A percentile compares a stretch with the other conserved stretches of the same genome.
These are phyloP conservation scores for Candida mesenterica DNA, from an alignment of 1,139 yeast species.

Conservation along the genomic window DNA sequence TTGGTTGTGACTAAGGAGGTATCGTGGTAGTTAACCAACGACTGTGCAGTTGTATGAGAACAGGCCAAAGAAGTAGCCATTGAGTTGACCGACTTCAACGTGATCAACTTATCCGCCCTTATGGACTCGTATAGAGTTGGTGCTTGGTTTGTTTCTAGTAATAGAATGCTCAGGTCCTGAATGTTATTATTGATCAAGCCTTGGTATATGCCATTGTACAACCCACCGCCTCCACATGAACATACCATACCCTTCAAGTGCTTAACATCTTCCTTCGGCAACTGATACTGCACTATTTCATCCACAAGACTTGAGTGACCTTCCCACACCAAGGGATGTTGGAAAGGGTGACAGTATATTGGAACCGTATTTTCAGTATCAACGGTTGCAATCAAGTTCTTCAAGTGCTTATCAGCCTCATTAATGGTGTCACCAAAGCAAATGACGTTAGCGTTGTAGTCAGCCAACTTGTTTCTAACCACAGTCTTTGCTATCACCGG, in stretches of 20 bases:
- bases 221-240: constrained; percentile 77
- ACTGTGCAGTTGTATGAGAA: constrained; percentile 47
- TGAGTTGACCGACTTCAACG: constrained; percentile 47
- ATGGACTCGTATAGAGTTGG: constrained; percentile 55
- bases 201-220: constrained; percentile 58
- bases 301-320: constrained; percentile 64
- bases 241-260: constrained; percentile 59
- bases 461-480: constrained; percentile 30
- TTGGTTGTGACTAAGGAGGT: constrained; percentile 33
- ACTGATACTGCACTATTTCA: constrained; percentile 47
- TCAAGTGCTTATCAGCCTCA: constrained; percentile 61
- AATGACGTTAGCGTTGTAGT: constrained; percentile 54
- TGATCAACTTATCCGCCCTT: constrained; percentile 42
- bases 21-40: constrained; percentile 42
- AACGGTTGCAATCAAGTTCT: constrained; percentile 18
- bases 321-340: constrained; percentile 61
- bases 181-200: constrained; percentile 49
- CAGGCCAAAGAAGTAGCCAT: constrained; percentile 65
- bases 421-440: constrained; percentile 59
- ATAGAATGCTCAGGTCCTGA: constrained; percentile 12
- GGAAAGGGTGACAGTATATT: constrained; percentile 71
- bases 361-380: constrained; percentile 24
- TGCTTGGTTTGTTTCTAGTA: constrained; percentile 58
- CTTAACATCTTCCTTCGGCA: constrained; percentile 19
- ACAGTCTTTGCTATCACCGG: constrained; percentile 46